Percentiles rank a stretch among this genome's conserved stretches.
Conservation (phyloP, 1,284 basidiomycete species). For the Takashimella tepidaria region DNA sequence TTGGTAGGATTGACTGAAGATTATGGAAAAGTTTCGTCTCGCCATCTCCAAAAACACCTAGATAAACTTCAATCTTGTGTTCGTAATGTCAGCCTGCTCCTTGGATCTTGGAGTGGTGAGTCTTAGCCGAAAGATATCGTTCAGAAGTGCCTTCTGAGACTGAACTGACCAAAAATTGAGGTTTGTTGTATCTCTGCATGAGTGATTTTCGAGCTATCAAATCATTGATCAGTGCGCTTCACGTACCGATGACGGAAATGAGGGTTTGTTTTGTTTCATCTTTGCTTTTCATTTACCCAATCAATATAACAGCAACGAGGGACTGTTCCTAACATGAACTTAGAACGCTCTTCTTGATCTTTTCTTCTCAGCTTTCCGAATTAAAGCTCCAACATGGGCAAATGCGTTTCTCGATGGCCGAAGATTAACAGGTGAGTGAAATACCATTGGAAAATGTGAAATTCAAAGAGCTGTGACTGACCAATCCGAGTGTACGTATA, state of each 20-base stretch:
- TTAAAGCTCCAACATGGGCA: conserved; percentile 84
- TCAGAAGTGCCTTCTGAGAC: conserved; percentile 12
- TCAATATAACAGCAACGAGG: conserved; percentile 1
- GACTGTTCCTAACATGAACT: conserved; percentile 5
- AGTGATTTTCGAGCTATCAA: conserved; percentile 79
- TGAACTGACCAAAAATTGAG: conserved; percentile 46
- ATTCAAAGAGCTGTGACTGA: no score
- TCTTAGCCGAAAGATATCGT: conserved; percentile 12
- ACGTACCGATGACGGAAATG: conserved; percentile 79
- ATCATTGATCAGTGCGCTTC: conserved; percentile 76
- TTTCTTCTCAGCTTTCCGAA: conserved; percentile 89
- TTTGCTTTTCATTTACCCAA: not conserved
- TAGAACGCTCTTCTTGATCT: conserved; percentile 89
- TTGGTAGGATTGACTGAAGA: conserved; percentile 84
- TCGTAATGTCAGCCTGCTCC: conserved; percentile 72
- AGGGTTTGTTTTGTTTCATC: no score
- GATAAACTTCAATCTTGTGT: conserved; percentile 72
- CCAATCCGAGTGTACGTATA: conserved; percentile 37
- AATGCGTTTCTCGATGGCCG: conserved; percentile 82
- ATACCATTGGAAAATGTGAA: no score
- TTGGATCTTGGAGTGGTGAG: conserved; percentile 90
- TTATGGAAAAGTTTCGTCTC: conserved; percentile 65
- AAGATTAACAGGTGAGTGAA: conserved; percentile 73
- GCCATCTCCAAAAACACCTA: conserved; percentile 51
- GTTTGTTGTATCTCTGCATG: conserved; percentile 90